Evolutionary conservation across 2,329 filamentous ascomycete genomes (phyloP), one percentile per base, ranked within the genome.

Genomic region (Elsinoe australis): DNA sequence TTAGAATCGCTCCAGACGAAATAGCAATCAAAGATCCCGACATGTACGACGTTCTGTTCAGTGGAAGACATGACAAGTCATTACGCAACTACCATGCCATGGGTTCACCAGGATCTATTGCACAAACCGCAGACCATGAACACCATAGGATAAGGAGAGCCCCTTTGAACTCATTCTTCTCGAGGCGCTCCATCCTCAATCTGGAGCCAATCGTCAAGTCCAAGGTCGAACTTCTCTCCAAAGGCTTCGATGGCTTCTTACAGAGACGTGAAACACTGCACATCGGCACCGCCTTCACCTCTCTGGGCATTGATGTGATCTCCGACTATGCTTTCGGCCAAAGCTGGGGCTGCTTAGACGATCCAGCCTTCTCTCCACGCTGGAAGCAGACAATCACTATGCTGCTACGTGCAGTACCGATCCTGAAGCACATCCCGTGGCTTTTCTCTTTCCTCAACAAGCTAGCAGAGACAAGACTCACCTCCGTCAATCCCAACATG

Each of bases 101-200:
- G 21, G 38, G 38, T 8, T 42, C 38, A 14, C 38, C 38, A 5
- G 38, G 38, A 6, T 42, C 22, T 3, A 28, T 42, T 10, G 38
- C 38, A 4, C 50, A 60, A 5, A 71, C 68, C 0, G 56, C 65
- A 10, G 54, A 59, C 4, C 65, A 69, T 49, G 61, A 68, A 15
- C 55, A 63, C 5, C 71, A 73, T 51, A 65, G 67, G 2, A 57
- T 62, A 14, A 65, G 71, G 2, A 65, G 71, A 10, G 60, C 52
- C 3, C 58, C 67, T 2, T 50, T 74, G 39, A 69, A 63, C 48
- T 61, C 59, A 0, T 72, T 69, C 58, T 74, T 73, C 53, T 71
- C 70, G 22, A 53, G 49, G 24, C 15, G 28, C 9, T 28, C 38
- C 2, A 42, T 42, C 24, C 9, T 42, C 6, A 42, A 29, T 14